Percentiles rank a stretch among this genome's conserved stretches.
Evolutionary conservation across 306 rosid genomes (phyloP).

Genomic region (Begonia fuchsioides): DNA sequence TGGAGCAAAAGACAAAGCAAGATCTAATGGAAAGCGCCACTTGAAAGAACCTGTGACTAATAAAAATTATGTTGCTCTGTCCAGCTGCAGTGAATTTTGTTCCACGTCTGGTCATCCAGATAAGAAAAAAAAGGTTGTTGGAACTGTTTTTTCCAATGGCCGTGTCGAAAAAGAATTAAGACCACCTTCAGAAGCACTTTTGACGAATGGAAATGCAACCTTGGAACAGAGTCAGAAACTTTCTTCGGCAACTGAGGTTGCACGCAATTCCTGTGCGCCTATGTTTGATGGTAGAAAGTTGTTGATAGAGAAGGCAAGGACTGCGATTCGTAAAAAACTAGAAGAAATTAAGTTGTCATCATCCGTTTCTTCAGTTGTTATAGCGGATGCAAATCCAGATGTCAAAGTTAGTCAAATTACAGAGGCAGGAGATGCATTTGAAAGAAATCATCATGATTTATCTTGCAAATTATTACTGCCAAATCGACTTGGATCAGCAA

Average conservation of each 20-base stretch:
- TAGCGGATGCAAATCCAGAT: slow-evolving; percentile 13
- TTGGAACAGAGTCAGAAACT: slow-evolving; percentile 13
- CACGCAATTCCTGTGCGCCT: slow-evolving; percentile 22
- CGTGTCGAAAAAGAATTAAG: slow-evolving; percentile 30
- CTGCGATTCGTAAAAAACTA: slow-evolving; percentile 46
- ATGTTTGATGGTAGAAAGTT: slow-evolving; percentile 68
- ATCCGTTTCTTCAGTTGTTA: slow-evolving; percentile 11
- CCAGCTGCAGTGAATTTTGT: slow-evolving; percentile 26
- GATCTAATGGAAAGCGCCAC: slow-evolving; percentile 38
- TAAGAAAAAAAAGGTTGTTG: slow-evolving; percentile 53
- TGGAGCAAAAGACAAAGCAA: slow-evolving; percentile 44
- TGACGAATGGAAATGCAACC: slow-evolving; percentile 49
- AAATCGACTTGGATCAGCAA: slow-evolving; percentile 33
- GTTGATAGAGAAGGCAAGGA: slow-evolving; percentile 87
- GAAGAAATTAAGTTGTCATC: slow-evolving; percentile 39
- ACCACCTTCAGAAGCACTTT: slow-evolving; percentile 31
- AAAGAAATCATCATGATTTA: slow-evolving; percentile 19
- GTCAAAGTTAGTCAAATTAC: slow-evolving; percentile 28
- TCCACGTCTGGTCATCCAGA: slow-evolving; percentile 33
- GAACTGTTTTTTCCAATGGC: slow-evolving; percentile 38
- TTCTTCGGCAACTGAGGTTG: neutral
- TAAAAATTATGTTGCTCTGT: slow-evolving; percentile 23
- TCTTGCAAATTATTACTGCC: slow-evolving; percentile 31
- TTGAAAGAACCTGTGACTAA: slow-evolving; percentile 24
- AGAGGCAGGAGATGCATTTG: slow-evolving; percentile 16